Conservation (phyloP, 106 monocot species). For the Dendrobium nobile region DNA sequence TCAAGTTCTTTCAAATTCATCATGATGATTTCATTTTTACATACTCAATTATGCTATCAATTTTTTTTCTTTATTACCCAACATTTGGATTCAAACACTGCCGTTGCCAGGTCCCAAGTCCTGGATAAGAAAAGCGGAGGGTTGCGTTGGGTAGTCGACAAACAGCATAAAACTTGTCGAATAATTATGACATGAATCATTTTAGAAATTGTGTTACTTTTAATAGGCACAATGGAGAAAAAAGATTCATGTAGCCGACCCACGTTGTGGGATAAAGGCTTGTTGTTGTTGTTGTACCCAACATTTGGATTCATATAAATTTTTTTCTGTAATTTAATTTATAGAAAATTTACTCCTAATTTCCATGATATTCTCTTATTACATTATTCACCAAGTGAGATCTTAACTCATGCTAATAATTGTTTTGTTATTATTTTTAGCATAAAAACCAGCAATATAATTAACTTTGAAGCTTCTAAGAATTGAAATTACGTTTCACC, state of each 20-base stretch:
- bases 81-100: neutral
- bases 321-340: neutral
- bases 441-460: neutral
- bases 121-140: too few relatives aligned
- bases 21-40: neutral
- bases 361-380: neutral
- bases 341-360: neutral
- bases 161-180: too few relatives aligned
- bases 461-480: too few relatives aligned
- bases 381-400: neutral
- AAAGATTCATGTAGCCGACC: too few relatives aligned
- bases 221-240: too few relatives aligned
- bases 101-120: too few relatives aligned
- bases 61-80: neutral
- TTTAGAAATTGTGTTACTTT: too few relatives aligned
- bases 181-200: too few relatives aligned
- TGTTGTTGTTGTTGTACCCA: too few relatives aligned
- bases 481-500: too few relatives aligned
- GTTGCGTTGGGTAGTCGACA: too few relatives aligned
- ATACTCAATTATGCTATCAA: neutral
- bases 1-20: neutral
- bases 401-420: neutral
- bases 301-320: neutral
- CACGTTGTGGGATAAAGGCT: too few relatives aligned
- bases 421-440: neutral